A percentile compares a stretch with the other conserved stretches of the same genome.
Conservation (phyloP, 1,284 basidiomycete genomes). For the Caloboletus firmus region DNA sequence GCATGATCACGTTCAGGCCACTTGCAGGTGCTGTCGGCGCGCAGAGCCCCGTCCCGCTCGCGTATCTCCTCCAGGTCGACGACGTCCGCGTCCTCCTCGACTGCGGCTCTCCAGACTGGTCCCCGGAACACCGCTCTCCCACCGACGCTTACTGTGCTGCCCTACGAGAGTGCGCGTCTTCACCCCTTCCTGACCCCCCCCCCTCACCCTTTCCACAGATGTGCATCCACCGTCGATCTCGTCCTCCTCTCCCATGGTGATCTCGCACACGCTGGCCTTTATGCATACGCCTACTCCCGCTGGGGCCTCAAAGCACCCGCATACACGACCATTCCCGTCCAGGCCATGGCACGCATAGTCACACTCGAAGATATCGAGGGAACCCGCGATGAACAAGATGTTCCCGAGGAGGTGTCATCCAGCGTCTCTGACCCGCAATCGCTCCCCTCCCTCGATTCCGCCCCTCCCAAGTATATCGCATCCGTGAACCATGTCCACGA, state of each 20-base stretch:
- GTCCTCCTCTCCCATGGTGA: constrained; percentile 94
- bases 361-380: constrained; percentile 82
- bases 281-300: constrained; percentile 85
- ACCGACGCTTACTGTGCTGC: constrained; percentile 60
- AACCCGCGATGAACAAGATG: constrained; percentile 73
- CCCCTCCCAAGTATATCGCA: constrained; percentile 62
- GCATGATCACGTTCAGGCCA: constrained; percentile 96
- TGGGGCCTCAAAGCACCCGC: constrained; percentile 90
- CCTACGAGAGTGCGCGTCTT: constrained; percentile 59
- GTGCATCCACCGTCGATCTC: constrained; percentile 76
- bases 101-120: constrained; percentile 90
- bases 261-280: constrained; percentile 84
- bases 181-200: neutral
- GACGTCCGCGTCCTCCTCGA: constrained; percentile 93
- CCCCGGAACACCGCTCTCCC: constrained; percentile 53
- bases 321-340: constrained; percentile 95
- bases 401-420: constrained; percentile 44
- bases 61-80: constrained; percentile 92
- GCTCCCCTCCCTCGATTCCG: constrained; percentile 24
- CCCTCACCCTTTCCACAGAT: constrained; percentile 44
- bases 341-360: constrained; percentile 93
- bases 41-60: constrained; percentile 62
- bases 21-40: constrained; percentile 80
- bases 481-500: constrained; percentile 88
- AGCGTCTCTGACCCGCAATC: constrained; percentile 19